These are phyloP conservation scores for Candida ipomoeae DNA, from an alignment of 805 yeast species.

Conservation along the genomic window DNA sequence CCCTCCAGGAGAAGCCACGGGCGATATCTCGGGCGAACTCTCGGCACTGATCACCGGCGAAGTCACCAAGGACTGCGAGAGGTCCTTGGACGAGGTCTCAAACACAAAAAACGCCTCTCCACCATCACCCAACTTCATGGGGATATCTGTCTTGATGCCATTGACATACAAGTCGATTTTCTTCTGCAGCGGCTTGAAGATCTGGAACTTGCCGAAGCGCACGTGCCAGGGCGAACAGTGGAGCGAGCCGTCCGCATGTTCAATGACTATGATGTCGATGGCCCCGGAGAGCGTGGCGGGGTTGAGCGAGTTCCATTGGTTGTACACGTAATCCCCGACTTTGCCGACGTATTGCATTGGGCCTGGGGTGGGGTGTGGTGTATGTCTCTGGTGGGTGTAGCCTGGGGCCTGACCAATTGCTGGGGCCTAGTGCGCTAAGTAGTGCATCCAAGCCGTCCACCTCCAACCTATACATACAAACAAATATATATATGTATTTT, in stretches of 20 bases:
- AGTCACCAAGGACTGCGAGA: constrained; percentile 76
- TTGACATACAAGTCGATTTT: constrained; percentile 87
- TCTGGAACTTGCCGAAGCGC: constrained; percentile 90
- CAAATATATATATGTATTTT: too few relatives aligned
- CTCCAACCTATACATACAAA: too few relatives aligned
- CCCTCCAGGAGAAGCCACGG: constrained; percentile 18
- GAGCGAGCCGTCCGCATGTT: constrained; percentile 74
- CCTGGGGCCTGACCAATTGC: background rate
- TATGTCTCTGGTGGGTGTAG: background rate
- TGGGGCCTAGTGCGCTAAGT: background rate
- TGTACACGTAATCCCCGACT: constrained; percentile 91
- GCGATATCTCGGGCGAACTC: constrained; percentile 53
- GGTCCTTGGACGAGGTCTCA: constrained; percentile 61
- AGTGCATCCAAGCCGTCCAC: background rate
- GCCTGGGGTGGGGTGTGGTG: too few relatives aligned
- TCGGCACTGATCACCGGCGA: constrained; percentile 77
- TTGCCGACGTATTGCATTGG: constrained; percentile 94
- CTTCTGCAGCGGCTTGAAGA: constrained; percentile 91
- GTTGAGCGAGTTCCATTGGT: constrained; percentile 94
- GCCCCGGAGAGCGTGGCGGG: constrained; percentile 97
- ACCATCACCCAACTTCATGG: constrained; percentile 96
- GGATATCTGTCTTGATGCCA: constrained; percentile 73
- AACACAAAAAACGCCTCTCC: constrained; percentile 98
- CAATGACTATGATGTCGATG: constrained; percentile 91
- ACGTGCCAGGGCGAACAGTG: constrained; percentile 97